Percentiles rank a stretch among this genome's conserved stretches.
These are phyloP conservation scores for Ophiognomonia clavigignenti-juglandacearum DNA, from an alignment of 2,329 filamentous ascomycete species.

Conservation along the genomic window DNA sequence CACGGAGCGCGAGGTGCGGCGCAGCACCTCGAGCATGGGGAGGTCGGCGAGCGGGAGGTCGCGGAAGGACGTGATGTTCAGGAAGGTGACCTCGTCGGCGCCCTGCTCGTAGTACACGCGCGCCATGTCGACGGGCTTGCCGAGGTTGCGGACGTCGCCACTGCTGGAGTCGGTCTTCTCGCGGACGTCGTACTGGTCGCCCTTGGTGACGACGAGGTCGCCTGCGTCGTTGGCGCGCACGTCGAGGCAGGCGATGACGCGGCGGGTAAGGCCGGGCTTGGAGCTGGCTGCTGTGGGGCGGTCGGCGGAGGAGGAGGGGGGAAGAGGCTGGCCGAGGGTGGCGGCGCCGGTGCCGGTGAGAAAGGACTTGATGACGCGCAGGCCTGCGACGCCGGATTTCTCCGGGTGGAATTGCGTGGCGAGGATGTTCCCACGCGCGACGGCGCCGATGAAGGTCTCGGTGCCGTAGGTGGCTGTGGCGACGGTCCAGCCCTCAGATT, in stretches of 20 bases:
- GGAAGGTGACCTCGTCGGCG: constrained; percentile 92
- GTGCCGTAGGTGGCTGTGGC: constrained; percentile 83
- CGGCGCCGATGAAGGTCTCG: constrained; percentile 87
- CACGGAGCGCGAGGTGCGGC: constrained; percentile 80
- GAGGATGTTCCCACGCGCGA: constrained; percentile 79
- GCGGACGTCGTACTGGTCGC: constrained; percentile 96
- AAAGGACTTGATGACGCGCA: constrained; percentile 81
- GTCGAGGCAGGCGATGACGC: constrained; percentile 93
- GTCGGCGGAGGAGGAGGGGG: constrained; percentile 13
- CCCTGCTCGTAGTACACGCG: constrained; percentile 92
- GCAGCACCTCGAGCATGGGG: constrained; percentile 92
- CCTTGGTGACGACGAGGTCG: constrained; percentile 95
- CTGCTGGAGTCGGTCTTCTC: constrained; percentile 67
- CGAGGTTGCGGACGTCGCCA: constrained; percentile 73
- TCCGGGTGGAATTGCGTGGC: constrained; percentile 97
- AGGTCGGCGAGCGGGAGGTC: constrained; percentile 89
- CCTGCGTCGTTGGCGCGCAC: constrained; percentile 91
- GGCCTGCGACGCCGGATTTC: constrained; percentile 86
- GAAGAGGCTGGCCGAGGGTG: constrained; percentile 36
- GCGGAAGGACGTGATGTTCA: constrained; percentile 97
- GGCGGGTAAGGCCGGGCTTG: constrained; percentile 71
- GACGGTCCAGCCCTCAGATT: constrained; percentile 83
- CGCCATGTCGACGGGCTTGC: constrained; percentile 95
- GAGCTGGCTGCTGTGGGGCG: constrained; percentile 2
- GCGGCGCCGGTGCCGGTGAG: constrained; percentile 63